A percentile compares a stretch with the other conserved stretches of the same genome.
These are phyloP conservation scores for Schizothecium vesticola DNA, from an alignment of 495 filamentous ascomycete genomes.

Conservation along the genomic window DNA sequence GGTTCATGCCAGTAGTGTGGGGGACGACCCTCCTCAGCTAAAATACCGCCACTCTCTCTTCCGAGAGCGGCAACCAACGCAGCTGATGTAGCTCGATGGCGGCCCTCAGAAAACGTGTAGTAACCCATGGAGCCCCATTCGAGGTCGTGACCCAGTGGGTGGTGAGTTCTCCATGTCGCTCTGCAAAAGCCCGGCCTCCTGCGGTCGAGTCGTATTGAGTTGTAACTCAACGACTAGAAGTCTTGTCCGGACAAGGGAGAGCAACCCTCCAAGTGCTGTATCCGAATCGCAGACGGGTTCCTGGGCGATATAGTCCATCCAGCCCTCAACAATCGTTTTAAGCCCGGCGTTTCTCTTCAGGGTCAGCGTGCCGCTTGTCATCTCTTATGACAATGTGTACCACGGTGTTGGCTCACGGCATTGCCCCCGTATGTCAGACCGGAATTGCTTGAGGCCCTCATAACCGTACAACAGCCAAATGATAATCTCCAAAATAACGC, in stretches of 20 bases:
- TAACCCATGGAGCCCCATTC: too few species aligned
- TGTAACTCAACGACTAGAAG: slow-evolving; percentile 19
- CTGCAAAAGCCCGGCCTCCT: too few species aligned
- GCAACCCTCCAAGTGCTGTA: slow-evolving; percentile 16
- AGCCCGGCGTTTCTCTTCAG: slow-evolving; percentile 13
- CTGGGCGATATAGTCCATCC: slow-evolving; percentile 8
- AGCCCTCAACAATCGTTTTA: slow-evolving; percentile 1
- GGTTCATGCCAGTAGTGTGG: too few species aligned
- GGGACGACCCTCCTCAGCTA: too few species aligned
- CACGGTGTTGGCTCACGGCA: background rate
- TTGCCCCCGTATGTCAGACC: slow-evolving; percentile 7
- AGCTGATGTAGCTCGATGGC: background rate
- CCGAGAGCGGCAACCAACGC: background rate
- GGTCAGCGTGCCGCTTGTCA: background rate
- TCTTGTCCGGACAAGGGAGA: slow-evolving; percentile 16
- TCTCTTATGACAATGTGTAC: background rate
- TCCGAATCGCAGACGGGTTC: slow-evolving; percentile 16
- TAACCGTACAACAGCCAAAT: slow-evolving; percentile 34
- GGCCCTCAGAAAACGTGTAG: too few species aligned
- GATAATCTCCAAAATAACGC: slow-evolving; percentile 32
- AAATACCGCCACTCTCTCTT: too few species aligned
- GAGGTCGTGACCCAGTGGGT: too few species aligned
- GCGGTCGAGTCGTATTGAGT: background rate
- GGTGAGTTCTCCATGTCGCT: background rate
- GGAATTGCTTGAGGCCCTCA: slow-evolving; percentile 15